phyloP scores from a whole-genome alignment of 1,284 basidiomycete species.

The Fomitiporia mediterranea region DNA sequence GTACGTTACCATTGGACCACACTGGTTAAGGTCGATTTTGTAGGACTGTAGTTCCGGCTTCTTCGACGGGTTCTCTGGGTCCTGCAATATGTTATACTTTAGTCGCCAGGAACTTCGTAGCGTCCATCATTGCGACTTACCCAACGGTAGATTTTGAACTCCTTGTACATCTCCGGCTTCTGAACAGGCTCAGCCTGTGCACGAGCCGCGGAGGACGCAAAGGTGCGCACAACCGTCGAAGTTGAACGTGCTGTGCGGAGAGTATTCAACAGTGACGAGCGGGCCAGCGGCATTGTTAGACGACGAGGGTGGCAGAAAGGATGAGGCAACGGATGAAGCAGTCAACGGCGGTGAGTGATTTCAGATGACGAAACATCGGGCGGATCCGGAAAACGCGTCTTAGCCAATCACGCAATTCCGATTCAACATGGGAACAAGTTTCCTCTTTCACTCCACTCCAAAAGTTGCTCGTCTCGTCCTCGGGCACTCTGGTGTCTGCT shows the following conservation, averaged over 20 bases:
- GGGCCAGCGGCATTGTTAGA: slow-evolving; percentile 18
- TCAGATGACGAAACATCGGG: slow-evolving; percentile 4
- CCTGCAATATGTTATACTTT: slow-evolving; percentile 43
- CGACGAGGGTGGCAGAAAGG: not conserved
- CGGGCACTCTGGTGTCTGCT: too few relatives aligned
- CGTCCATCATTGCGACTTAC: slow-evolving; percentile 39
- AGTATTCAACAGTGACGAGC: slow-evolving; percentile 12
- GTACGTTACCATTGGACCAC: slow-evolving; percentile 97
- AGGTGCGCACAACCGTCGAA: slow-evolving; percentile 25
- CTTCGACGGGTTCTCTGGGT: slow-evolving; percentile 91
- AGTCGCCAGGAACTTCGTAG: not conserved
- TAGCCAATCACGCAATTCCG: slow-evolving; percentile 8
- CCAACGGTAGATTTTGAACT: slow-evolving; percentile 98
- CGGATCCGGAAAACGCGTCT: not conserved
- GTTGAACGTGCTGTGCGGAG: not conserved
- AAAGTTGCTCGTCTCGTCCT: not conserved
- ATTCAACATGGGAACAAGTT: slow-evolving; percentile 6
- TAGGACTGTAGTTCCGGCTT: slow-evolving; percentile 93
- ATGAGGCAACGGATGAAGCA: not conserved
- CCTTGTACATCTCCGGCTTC: slow-evolving; percentile 55
- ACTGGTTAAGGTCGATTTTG: slow-evolving; percentile 90
- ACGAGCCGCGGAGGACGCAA: slow-evolving; percentile 33
- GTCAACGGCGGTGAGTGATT: not conserved
- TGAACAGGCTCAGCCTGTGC: slow-evolving; percentile 37
- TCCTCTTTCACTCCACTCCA: not conserved